A percentile compares a stretch with the other conserved stretches of the same genome.
These are phyloP conservation scores for Cystoderma amianthinum DNA, from an alignment of 768 basidiomycete genomes.

Conservation along the genomic window DNA sequence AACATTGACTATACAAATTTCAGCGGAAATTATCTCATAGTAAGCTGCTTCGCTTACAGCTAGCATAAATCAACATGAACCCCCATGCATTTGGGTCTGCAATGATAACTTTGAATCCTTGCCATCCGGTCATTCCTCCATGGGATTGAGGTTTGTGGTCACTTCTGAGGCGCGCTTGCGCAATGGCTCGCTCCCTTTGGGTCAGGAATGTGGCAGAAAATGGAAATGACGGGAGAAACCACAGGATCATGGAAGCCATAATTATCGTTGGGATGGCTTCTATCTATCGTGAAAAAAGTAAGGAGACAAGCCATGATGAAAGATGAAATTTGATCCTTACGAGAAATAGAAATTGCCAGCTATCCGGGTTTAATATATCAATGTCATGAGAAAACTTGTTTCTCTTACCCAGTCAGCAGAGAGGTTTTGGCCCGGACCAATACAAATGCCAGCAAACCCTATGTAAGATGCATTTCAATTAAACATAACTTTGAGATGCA, in stretches of 20 bases:
- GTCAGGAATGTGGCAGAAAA: constrained; percentile 47
- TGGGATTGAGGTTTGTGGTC: constrained; percentile 53
- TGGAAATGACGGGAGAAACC: constrained; percentile 50
- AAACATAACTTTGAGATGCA: not conserved
- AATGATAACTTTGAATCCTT: constrained; percentile 46
- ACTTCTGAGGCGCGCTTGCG: constrained; percentile 46
- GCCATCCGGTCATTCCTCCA: constrained; percentile 51
- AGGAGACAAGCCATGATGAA: not conserved
- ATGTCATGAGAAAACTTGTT: too few species aligned
- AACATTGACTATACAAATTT: constrained; percentile 35
- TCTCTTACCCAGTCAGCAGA: constrained; percentile 28
- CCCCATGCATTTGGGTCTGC: constrained; percentile 45
- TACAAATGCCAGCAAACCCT: constrained; percentile 53
- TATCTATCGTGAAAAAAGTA: constrained; percentile 22
- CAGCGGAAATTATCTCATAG: too few species aligned
- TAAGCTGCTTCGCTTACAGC: constrained; percentile 37
- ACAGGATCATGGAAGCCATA: constrained; percentile 40
- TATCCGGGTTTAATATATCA: too few species aligned
- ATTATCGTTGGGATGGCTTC: constrained; percentile 50
- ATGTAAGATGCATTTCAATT: not conserved
- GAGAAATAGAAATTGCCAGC: constrained; percentile 57
- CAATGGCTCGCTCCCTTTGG: constrained; percentile 45
- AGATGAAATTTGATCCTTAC: constrained; percentile 15
- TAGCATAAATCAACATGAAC: constrained; percentile 44
- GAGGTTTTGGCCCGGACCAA: constrained; percentile 45